Evolutionary conservation across 441 rosid species (phyloP), one percentile per base, ranked within the genome.

Genomic region (Macaranga tanarius): DNA sequence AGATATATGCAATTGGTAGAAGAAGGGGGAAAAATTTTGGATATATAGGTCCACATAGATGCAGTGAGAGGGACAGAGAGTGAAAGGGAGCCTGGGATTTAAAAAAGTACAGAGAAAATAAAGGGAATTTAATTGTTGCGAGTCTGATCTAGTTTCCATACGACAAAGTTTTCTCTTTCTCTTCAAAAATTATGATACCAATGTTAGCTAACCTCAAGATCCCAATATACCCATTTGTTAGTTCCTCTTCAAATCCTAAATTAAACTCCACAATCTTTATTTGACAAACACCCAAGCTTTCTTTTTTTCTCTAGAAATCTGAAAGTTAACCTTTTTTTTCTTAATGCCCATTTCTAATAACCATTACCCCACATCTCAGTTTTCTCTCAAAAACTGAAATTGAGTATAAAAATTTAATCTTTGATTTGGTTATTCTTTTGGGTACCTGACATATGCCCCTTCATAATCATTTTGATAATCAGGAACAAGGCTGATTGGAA

Each of bases 371-470:
- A 28, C 54, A 12, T 72, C 22, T 10, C n/a, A 2, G 42, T 45
- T 17, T 20, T 26, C 44, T 54, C 2, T 34, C 57, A 17, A 23
- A 17, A 59, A 64, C 22, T 10, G 50, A 19, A 67, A 56, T 77
- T 77, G 17, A 56, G 67, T 63, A 6, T 9, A 66, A 42, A 71
- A 19, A 8, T 65, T 66, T 42, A 20, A 59, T 42, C 72, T 65
- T 74, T 51, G 51, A 67, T 67, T 67, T 38, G 73, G 47, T 45
- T 59, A 58, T 59, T 34, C 13, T 10, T 55, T 22, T 55, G 26
- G 59, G 51, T 12, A 47, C 48, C 72, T 19, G 17, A 34, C 77
- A 55, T 69, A 69, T 78, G 81, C 81, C 65, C 71, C 69, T 25
- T 62, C 42, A 34, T 34, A 34, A 19, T 45, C 51, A 64, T 62